Evolutionary conservation across 371 early-diverging fungal genomes (phyloP).

Genomic region (Neoconidiobolus thromboides): DNA sequence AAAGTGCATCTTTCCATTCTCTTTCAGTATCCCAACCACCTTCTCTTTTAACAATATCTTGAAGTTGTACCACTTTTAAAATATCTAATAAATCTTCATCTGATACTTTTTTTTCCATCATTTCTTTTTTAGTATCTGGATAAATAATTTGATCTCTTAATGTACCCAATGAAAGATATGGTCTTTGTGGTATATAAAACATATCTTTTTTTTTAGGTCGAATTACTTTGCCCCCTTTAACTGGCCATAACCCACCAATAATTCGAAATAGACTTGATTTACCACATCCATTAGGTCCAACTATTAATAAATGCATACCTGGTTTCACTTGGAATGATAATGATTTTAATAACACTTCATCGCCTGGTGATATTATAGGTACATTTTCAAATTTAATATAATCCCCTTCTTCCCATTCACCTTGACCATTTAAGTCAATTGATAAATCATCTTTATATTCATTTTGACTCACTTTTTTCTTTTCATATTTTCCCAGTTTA

Average conservation of each 20-base stretch:
- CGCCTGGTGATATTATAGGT: constrained; percentile 90
- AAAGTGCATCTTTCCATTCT: constrained; percentile 65
- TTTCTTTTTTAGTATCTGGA: constrained; percentile 52
- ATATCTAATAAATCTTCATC: constrained; percentile 50
- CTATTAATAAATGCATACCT: constrained; percentile 78
- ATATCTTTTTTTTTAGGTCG: constrained; percentile 56
- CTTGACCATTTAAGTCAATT: constrained; percentile 35
- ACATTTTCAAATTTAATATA: constrained; percentile 77
- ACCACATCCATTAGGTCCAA: constrained; percentile 93
- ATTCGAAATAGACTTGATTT: constrained; percentile 91
- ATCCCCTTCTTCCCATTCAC: constrained; percentile 31
- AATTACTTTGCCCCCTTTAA: constrained; percentile 68
- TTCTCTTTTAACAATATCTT: constrained; percentile 60
- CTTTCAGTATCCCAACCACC: constrained; percentile 76
- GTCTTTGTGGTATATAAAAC: constrained; percentile 93
- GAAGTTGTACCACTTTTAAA: constrained; percentile 53
- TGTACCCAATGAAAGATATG: constrained; percentile 85
- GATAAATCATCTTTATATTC: constrained; percentile 23
- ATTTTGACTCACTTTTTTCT: constrained; percentile 31
- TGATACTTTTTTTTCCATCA: constrained; percentile 31
- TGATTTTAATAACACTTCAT: constrained; percentile 77
- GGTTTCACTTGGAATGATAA: constrained; percentile 74
- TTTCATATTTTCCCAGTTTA: constrained; percentile 43
- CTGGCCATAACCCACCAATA: constrained; percentile 86
- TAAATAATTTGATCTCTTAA: constrained; percentile 88